Evolutionary conservation across 2,329 filamentous ascomycete species (phyloP).

Genomic region (Alternaria sp.): DNA sequence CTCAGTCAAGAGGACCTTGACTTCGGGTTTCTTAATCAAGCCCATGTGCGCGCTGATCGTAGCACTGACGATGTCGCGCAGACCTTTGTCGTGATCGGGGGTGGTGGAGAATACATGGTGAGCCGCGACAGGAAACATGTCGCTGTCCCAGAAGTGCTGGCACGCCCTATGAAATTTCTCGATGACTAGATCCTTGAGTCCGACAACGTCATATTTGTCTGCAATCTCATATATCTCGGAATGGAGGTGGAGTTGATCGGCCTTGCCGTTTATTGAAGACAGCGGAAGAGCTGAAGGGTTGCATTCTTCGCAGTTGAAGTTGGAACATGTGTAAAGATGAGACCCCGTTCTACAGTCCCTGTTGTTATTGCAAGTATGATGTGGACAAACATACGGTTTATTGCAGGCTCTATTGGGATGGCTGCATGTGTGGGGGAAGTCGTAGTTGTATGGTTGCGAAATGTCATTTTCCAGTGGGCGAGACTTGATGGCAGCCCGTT

Average conservation of each 20-base stretch:
- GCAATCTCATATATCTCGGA: conserved; percentile 4
- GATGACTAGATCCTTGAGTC: not conserved
- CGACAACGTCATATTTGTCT: not conserved
- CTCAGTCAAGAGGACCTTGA: accelerated
- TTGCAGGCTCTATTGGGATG: too few species aligned
- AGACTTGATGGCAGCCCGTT: too few species aligned
- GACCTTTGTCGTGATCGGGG: not conserved
- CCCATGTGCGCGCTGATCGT: not conserved
- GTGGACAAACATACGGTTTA: too few species aligned
- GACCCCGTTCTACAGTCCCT: too few species aligned
- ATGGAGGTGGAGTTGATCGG: not conserved
- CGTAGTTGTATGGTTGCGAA: too few species aligned
- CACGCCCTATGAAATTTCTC: conserved; percentile 1
- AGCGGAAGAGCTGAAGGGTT: not conserved
- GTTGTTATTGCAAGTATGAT: too few species aligned
- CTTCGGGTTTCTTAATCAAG: not conserved
- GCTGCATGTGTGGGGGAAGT: too few species aligned
- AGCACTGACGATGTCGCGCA: not conserved
- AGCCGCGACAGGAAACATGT: not conserved
- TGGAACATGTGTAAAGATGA: too few species aligned
- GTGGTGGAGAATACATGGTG: not conserved
- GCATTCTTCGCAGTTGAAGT: not conserved
- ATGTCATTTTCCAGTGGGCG: too few species aligned
- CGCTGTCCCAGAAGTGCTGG: not conserved
- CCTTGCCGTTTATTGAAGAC: not conserved